Conservation (phyloP, 1,284 basidiomycete genomes). For the Ceratorhiza oryzae-sativae region DNA sequence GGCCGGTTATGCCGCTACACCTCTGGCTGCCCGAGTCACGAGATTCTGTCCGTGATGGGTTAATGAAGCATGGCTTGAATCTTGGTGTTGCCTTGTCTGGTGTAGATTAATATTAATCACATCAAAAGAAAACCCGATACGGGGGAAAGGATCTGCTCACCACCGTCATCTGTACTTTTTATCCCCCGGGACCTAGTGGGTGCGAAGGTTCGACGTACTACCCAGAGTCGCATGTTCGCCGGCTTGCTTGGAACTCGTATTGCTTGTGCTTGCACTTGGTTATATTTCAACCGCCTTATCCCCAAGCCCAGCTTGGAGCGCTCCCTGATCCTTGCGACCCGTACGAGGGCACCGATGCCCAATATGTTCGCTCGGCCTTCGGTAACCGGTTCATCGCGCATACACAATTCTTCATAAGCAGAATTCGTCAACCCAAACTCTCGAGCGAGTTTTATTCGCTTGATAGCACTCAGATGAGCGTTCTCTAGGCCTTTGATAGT, state of each 20-base stretch:
- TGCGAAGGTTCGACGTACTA: no score
- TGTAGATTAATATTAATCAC: neutral
- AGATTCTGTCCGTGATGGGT: no score
- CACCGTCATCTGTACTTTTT: no score
- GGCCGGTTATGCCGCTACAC: neutral
- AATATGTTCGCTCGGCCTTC: conserved; percentile 27
- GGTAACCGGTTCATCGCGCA: conserved; percentile 36
- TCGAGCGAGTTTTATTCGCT: conserved; percentile 27
- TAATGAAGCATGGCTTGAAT: neutral
- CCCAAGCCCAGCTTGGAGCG: no score
- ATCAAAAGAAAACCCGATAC: neutral
- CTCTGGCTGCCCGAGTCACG: neutral
- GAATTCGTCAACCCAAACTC: conserved; percentile 21
- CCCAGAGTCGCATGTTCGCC: no score
- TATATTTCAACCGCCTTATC: no score
- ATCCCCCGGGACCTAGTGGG: no score
- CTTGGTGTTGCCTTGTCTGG: neutral
- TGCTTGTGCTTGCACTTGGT: no score
- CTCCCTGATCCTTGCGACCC: conserved; percentile 19
- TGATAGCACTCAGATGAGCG: neutral
- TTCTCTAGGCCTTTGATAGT: conserved; percentile 55
- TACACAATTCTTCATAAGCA: conserved; percentile 28
- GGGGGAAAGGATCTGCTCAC: no score
- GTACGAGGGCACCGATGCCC: conserved; percentile 33
- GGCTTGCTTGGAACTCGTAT: no score